Base-by-base conservation (phyloP, 1,139 yeast species). In the Arxiozyma slooffiae region DNA sequence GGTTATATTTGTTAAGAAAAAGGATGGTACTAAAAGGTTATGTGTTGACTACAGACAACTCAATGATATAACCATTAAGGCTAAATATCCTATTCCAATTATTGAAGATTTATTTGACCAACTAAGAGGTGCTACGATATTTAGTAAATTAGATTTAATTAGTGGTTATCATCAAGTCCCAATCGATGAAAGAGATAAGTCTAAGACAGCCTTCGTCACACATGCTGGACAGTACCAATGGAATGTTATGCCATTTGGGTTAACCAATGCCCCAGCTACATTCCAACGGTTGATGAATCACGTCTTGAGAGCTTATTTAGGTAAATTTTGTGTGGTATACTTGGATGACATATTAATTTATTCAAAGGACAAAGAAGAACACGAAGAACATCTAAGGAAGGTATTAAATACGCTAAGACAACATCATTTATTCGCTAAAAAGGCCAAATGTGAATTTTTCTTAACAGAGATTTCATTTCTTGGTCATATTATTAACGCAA, bases 21-120 rank as follows among this genome's bases (percentile, higher is more conserved):
- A 53, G 23, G 59, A 60, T 42, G 55, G 53, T 1, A 26, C 52
- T 8, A 30, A 51, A 16, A 36, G 62, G 4, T 23, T 60, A 44
- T 53, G 61, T 40, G 50, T 60, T 8, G 64, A 62, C 44, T 61
- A 54, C 30, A 50, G 63, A 24, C 48, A 49, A 1, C 45, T 60
- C 30, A 60, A 60, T 41, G 41, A 48, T 9, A 46, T 37, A 8
- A 60, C 63, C 1, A 49, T 54, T 4, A 48, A 50, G 23, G 55
- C 56, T 38, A 42, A 49, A 7, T 58, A 46, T 45, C 63, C 64
- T 17, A 17, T 60, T 1, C 63, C 63, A 0, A 26, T 40, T 7
- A 60, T 56, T 26, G 55, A 57, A 18, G 56, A 54, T 17, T 5
- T 44, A n/a, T 41, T 48, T 17, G 47, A 39, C 38, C 36, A 17